Conservation (phyloP, 2,329 filamentous ascomycete species). For the Pyrenophora tritici-repentis region DNA sequence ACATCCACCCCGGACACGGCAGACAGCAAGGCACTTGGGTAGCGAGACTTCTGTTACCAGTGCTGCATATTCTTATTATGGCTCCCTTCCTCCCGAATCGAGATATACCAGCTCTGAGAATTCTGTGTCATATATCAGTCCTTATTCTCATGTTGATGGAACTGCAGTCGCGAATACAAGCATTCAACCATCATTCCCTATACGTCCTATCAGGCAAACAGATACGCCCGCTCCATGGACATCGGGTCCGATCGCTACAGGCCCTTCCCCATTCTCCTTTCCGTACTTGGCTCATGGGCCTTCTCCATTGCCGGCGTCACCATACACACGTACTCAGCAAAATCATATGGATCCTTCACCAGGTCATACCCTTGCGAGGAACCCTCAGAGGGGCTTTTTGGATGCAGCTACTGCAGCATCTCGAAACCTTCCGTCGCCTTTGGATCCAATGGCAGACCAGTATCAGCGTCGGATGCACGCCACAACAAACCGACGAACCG, state of each 20-base stretch:
- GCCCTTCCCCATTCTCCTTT: slow-evolving; percentile 15
- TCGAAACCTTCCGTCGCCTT: slow-evolving; percentile 32
- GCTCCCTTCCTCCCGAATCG: slow-evolving; percentile 31
- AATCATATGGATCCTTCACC: slow-evolving; percentile 1
- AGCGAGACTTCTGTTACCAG: slow-evolving; percentile 38
- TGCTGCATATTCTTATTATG: slow-evolving; percentile 40
- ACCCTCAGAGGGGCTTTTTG: background rate
- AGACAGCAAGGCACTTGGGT: slow-evolving; percentile 16
- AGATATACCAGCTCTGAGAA: slow-evolving; percentile 31
- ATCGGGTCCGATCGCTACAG: background rate
- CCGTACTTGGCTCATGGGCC: background rate
- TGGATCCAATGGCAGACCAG: slow-evolving; percentile 30
- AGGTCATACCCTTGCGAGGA: background rate
- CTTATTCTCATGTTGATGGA: slow-evolving; percentile 31
- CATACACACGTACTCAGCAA: slow-evolving; percentile 25
- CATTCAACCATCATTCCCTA: background rate
- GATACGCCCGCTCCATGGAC: background rate
- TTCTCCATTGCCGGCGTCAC: slow-evolving; percentile 28
- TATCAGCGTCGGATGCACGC: slow-evolving; percentile 8
- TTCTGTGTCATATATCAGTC: slow-evolving; percentile 14
- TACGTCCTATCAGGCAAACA: background rate
- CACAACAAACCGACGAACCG: slow-evolving; percentile 7
- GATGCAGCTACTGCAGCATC: slow-evolving; percentile 28
- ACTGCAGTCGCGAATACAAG: slow-evolving; percentile 16
- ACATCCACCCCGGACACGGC: background rate